Conservation (phyloP, 768 basidiomycete genomes). For the Favolaschia claudopus region DNA sequence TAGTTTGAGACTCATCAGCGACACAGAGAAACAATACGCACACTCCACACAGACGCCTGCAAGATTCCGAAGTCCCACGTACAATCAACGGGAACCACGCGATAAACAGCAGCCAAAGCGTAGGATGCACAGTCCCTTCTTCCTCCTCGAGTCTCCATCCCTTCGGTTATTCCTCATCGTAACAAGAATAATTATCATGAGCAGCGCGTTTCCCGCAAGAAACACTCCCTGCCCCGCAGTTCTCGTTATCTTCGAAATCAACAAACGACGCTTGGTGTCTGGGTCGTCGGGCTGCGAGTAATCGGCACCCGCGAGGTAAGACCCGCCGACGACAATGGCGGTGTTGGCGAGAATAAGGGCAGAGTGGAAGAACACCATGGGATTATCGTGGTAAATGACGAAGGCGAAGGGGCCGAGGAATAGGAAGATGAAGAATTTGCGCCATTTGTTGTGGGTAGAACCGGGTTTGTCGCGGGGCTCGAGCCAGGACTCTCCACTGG, state of each 20-base stretch:
- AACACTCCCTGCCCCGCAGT: conserved; percentile 42
- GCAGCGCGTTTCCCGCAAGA: conserved; percentile 36
- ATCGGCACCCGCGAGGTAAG: conserved; percentile 36
- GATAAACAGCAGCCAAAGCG: conserved; percentile 35
- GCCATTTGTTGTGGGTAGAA: conserved; percentile 19
- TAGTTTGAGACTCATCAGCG: not conserved
- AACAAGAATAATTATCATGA: conserved; percentile 34
- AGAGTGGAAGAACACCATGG: conserved; percentile 41
- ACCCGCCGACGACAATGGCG: conserved; percentile 43
- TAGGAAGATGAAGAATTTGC: conserved; percentile 14
- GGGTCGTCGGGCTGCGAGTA: conserved; percentile 16
- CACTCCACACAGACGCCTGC: conserved; percentile 3
- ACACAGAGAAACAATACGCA: not conserved
- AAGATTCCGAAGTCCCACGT: conserved; percentile 44
- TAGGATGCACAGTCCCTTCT: conserved; percentile 33
- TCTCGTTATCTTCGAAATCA: conserved; percentile 38
- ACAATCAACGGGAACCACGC: conserved; percentile 43
- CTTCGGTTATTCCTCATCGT: conserved; percentile 34
- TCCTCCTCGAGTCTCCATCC: conserved; percentile 14
- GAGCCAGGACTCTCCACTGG: conserved; percentile 40
- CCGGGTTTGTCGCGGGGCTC: conserved; percentile 36
- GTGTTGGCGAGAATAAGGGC: conserved; percentile 40
- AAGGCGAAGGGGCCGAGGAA: conserved; percentile 35
- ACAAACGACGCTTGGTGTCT: conserved; percentile 24
- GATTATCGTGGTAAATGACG: conserved; percentile 29